Base-by-base conservation (phyloP, 164 flowering plant species). In the Magnolia kwangsiensis region DNA sequence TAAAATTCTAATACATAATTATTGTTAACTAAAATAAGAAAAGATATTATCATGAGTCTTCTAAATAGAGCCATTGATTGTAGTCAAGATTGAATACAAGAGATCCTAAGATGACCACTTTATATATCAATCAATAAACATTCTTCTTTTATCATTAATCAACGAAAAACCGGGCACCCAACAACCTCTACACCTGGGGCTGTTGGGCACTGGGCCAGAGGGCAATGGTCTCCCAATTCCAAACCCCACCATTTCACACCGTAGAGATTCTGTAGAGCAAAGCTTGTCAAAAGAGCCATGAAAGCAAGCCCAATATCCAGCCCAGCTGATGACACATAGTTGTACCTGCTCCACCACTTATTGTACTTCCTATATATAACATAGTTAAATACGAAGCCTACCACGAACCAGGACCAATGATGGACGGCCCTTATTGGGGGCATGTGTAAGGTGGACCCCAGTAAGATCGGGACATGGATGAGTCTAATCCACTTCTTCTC, bases 301-400 rank as follows among this genome's bases (percentile, higher is more conserved):
- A 93, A 89, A 63, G 98, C 98, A 65, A 93, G 88, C 75, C 97
- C 97, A 27, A 96, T 96, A 82, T 92, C 98, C 64, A 93, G 73
- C 21, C 96, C 99, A 49, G 92, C 99, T 50, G 99, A 95, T 20
- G 92, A 89, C 72, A 92, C 81, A 71, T 93, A 95, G 67, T 92
- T 93, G 79, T 93, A 93, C 83, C 90, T 87, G 74, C 91, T 92
- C 98, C 98, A 95, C 98, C 97, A 93, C 51, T 77, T 66, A 81
- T 95, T 95, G 67, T 88, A 74, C 79, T 95, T 93, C 4, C 90
- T 86, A 82, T 88, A 95, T 24, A 93, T 68, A 71, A 92, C 89
- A 72, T 85, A 92, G 77, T 95, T 95, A 90, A 95, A 93, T 3
- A 80, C 50, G 2, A 91, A 89, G 51, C 99, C 98, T 9, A 90